Percentiles rank a stretch among this genome's conserved stretches.
Conservation (phyloP, 371 early-diverging fungal species). For the Mortierella sp. region DNA sequence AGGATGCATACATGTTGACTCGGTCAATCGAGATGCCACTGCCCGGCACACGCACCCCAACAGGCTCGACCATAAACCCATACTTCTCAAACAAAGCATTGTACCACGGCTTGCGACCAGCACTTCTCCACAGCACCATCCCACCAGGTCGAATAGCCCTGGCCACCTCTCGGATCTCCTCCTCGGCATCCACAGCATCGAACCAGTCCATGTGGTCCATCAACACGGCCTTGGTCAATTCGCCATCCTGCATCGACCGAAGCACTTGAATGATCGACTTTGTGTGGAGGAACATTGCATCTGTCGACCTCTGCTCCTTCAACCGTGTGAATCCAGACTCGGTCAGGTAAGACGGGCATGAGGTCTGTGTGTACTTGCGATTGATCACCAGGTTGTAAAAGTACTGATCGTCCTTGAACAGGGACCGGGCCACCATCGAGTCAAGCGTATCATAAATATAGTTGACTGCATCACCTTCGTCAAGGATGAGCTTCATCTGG, state of each 20-base stretch:
- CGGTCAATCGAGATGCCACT: conserved; percentile 73
- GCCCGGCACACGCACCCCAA: conserved; percentile 74
- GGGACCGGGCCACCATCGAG: conserved; percentile 72
- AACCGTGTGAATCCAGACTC: conserved; percentile 73
- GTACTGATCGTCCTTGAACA: conserved; percentile 79
- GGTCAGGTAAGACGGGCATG: conserved; percentile 82
- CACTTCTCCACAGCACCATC: conserved; percentile 83
- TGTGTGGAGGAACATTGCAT: conserved; percentile 83
- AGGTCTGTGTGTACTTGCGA: conserved; percentile 70
- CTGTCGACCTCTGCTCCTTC: conserved; percentile 54
- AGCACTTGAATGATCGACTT: conserved; percentile 78
- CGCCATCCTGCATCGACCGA: conserved; percentile 61
- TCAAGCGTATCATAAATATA: conserved; percentile 87
- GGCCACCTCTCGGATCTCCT: conserved; percentile 75
- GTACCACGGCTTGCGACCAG: conserved; percentile 87
- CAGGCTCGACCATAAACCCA: conserved; percentile 75
- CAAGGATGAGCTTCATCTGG: conserved; percentile 87
- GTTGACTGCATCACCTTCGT: conserved; percentile 81
- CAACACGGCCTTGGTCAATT: conserved; percentile 78
- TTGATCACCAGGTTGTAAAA: conserved; percentile 85
- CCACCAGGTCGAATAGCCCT: conserved; percentile 72
- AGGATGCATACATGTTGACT: conserved; percentile 89
- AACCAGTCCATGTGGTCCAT: conserved; percentile 96
- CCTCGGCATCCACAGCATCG: conserved; percentile 65
- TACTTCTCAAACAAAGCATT: conserved; percentile 73